Percentiles rank a stretch among this genome's conserved stretches.
phyloP scores from a whole-genome alignment of 257 asterid species.

The Solanum pennellii region DNA sequence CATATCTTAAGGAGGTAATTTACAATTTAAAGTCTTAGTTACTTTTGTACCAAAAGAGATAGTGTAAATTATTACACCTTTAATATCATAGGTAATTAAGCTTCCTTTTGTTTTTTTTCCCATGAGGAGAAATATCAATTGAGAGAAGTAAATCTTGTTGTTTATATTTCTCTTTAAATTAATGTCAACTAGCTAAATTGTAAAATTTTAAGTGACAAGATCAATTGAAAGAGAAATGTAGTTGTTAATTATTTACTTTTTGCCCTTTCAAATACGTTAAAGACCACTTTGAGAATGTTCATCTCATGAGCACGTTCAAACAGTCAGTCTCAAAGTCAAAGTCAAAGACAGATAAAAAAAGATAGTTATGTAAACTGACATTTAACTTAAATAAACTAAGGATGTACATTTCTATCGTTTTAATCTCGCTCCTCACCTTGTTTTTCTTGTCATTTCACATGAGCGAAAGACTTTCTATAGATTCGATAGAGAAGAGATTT shows the following conservation, averaged over 20 bases:
- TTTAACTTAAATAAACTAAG: neutral
- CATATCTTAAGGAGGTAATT: neutral
- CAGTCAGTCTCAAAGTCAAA: fast-evolving
- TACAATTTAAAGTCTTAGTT: neutral
- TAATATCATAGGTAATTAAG: neutral
- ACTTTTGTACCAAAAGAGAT: neutral
- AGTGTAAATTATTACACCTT: neutral
- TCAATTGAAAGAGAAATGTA: neutral
- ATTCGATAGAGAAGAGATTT: no score
- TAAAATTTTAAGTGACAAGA: neutral
- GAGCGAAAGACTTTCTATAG: no score
- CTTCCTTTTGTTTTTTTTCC: neutral
- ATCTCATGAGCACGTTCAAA: neutral
- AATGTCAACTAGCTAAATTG: neutral
- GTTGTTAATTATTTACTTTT: neutral
- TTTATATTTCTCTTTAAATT: neutral
- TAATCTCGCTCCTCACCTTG: neutral
- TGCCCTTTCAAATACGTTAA: neutral
- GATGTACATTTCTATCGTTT: neutral
- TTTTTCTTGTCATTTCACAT: neutral
- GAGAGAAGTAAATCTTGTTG: neutral
- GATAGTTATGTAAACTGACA: neutral
- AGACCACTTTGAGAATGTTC: neutral
- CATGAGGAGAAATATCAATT: neutral
- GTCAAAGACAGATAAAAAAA: neutral